Percentiles rank a stretch among this genome's conserved stretches.
Evolutionary conservation across 2,329 filamentous ascomycete genomes (phyloP).

Genomic region (Cladophialophora immunda): DNA sequence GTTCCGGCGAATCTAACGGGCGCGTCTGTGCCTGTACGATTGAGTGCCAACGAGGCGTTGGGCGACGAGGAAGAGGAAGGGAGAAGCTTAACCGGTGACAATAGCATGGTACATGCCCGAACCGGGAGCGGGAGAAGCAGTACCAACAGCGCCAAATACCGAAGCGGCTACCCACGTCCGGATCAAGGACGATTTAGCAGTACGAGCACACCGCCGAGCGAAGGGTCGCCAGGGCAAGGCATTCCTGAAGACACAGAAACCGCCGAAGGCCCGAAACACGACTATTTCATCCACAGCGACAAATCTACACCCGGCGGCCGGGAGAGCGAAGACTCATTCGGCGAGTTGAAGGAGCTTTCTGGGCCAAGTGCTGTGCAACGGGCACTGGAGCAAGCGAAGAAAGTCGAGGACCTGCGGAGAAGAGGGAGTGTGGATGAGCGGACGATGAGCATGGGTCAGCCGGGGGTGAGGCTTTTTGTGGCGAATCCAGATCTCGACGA

Average conservation of each 20-base stretch:
- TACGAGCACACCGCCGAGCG: slow-evolving; percentile 62
- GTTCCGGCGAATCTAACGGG: slow-evolving; percentile 77
- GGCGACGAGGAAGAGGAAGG: slow-evolving; percentile 70
- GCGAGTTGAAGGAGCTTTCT: slow-evolving; percentile 61
- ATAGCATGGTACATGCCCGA: slow-evolving; percentile 58
- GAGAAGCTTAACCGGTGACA: slow-evolving; percentile 39
- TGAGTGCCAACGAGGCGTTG: slow-evolving; percentile 95
- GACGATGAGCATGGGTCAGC: slow-evolving; percentile 53
- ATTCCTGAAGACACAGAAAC: slow-evolving; percentile 55
- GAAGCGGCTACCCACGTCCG: slow-evolving; percentile 55
- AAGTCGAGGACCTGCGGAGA: slow-evolving; percentile 54
- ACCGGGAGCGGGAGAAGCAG: slow-evolving; percentile 68
- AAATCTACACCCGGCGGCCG: slow-evolving; percentile 39
- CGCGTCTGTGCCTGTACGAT: slow-evolving; percentile 84
- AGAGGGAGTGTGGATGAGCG: slow-evolving; percentile 60
- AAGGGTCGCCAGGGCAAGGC: slow-evolving; percentile 42
- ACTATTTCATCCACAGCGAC: slow-evolving; percentile 43
- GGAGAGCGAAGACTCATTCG: slow-evolving; percentile 63
- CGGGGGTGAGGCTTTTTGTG: slow-evolving; percentile 55
- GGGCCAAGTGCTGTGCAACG: slow-evolving; percentile 51
- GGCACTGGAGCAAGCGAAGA: slow-evolving; percentile 51
- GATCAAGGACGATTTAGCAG: slow-evolving; percentile 49
- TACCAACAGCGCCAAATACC: slow-evolving; percentile 57
- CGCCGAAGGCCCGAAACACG: slow-evolving; percentile 43
- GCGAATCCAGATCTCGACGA: slow-evolving; percentile 58